Conservation (phyloP, 169 alveolate genomes). For the Plasmodium malariae region DNA sequence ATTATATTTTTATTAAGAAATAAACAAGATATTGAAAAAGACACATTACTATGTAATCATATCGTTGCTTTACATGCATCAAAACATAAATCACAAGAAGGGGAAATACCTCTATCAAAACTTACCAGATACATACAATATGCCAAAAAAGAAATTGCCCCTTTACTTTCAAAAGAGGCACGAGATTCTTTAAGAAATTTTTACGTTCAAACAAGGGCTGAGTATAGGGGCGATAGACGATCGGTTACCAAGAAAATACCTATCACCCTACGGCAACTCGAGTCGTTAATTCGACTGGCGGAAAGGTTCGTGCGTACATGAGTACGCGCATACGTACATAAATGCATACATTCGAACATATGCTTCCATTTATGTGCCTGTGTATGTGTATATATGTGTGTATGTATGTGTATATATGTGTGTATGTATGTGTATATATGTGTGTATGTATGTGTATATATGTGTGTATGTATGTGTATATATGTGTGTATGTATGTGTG, state of each 20-base stretch:
- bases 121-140: constrained; percentile 84
- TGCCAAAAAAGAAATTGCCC: constrained; percentile 90
- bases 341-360: too few species aligned
- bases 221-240: constrained; percentile 90
- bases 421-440: background rate
- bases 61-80: constrained; percentile 84
- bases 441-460: background rate
- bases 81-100: constrained; percentile 70
- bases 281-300: constrained; percentile 97
- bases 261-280: constrained; percentile 99
- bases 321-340: background rate
- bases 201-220: constrained; percentile 94
- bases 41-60: constrained; percentile 87
- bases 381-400: background rate
- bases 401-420: background rate
- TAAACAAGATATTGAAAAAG: constrained; percentile 94
- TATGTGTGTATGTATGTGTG: background rate
- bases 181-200: constrained; percentile 94
- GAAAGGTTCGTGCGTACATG: constrained; percentile 84
- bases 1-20: constrained; percentile 97
- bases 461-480: background rate
- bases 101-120: constrained; percentile 79
- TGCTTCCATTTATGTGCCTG: background rate
- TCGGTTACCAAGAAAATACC: constrained; percentile 93
- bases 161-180: constrained; percentile 96